A percentile compares a stretch with the other conserved stretches of the same genome.
Evolutionary conservation across 768 basidiomycete genomes (phyloP).

Genomic region (Auricularia cornea): DNA sequence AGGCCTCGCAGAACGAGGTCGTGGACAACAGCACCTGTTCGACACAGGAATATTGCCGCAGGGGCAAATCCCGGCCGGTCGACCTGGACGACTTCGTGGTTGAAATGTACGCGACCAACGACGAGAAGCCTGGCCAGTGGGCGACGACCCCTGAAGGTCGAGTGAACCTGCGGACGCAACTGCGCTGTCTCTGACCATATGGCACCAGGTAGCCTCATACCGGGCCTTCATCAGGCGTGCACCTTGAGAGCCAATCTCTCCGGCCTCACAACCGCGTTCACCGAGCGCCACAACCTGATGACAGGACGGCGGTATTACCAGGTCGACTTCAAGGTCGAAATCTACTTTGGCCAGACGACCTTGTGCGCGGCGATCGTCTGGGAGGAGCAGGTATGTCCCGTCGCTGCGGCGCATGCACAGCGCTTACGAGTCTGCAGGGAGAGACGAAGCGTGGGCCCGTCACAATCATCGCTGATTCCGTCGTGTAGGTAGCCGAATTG

Average conservation of each 20-base stretch:
- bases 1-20: not conserved
- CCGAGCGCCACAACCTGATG: not conserved
- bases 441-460: no score
- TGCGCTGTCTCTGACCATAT: no score
- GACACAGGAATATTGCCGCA: no score
- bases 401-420: no score
- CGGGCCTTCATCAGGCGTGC: slow-evolving; percentile 1
- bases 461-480: no score
- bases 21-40: not conserved
- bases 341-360: slow-evolving; percentile 3
- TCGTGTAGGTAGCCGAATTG: no score
- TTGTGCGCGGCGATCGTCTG: slow-evolving; percentile 1
- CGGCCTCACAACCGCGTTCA: not conserved
- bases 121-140: slow-evolving; percentile 1
- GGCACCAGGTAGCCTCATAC: not conserved
- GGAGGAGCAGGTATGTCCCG: slow-evolving; percentile 4
- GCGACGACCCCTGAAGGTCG: not conserved
- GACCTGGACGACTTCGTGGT: not conserved
- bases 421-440: no score
- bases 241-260: slow-evolving; percentile 6
- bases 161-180: no score
- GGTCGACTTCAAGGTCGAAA: slow-evolving; percentile 3
- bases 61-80: no score
- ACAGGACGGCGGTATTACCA: not conserved
- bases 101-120: not conserved